Evolutionary conservation across 164 flowering plant species (phyloP).

Genomic region (Stephania yunnanensis): DNA sequence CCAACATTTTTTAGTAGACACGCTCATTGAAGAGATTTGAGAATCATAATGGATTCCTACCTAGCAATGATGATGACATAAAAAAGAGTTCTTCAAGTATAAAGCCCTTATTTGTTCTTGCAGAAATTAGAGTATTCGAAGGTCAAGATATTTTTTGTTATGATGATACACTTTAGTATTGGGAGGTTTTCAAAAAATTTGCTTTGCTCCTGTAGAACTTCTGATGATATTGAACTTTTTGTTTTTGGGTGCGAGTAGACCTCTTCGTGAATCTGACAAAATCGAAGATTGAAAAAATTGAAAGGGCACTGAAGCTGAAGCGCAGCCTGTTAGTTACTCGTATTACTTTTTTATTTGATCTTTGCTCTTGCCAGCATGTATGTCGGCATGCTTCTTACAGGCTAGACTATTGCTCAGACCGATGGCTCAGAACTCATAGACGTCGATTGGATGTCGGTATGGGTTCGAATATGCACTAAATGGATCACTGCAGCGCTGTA

Average conservation of each 20-base stretch:
- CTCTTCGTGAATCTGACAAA: slow-evolving; percentile 55
- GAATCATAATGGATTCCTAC: no score
- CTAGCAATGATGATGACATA: no score
- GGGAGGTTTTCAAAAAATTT: neutral
- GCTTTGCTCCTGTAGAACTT: no score
- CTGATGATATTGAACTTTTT: neutral
- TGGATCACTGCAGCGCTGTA: slow-evolving; percentile 14
- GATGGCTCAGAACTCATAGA: slow-evolving; percentile 10
- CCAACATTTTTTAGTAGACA: no score
- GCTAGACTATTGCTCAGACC: slow-evolving; percentile 32
- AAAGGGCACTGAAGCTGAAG: slow-evolving; percentile 36
- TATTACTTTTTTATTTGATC: slow-evolving; percentile 77
- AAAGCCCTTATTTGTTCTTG: no score
- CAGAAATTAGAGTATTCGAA: no score
- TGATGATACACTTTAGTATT: no score
- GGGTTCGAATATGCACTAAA: slow-evolving; percentile 16
- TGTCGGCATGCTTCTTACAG: slow-evolving; percentile 88
- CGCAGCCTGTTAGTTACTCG: slow-evolving; percentile 74
- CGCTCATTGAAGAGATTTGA: no score
- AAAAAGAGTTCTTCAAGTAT: no score
- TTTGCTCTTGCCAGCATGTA: slow-evolving; percentile 97
- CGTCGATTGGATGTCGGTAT: slow-evolving; percentile 19
- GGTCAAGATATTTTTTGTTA: no score
- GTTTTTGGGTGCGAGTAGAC: slow-evolving; percentile 39
- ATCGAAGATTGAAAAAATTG: slow-evolving; percentile 57